These are phyloP conservation scores for Trapa bicornis DNA, from an alignment of 345 rosid genomes.

Conservation along the genomic window DNA sequence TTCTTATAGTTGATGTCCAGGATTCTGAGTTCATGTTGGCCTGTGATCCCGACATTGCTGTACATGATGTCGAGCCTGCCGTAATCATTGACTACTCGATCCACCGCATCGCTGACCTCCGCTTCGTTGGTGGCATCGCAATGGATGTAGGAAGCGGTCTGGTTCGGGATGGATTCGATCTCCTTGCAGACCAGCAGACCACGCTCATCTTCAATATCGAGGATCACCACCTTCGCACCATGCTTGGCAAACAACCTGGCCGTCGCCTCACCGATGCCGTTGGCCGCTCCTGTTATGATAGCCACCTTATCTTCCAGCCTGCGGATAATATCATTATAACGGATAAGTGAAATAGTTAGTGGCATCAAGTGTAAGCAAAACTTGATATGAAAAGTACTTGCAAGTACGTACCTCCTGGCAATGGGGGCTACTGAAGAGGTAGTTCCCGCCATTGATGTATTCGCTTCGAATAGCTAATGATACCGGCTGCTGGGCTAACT, in stretches of 20 bases:
- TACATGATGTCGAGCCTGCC: slow-evolving; percentile 15
- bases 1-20: background rate
- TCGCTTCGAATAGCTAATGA: no score
- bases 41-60: slow-evolving; percentile 8
- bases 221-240: slow-evolving; percentile 14
- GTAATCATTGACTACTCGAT: background rate
- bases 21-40: background rate
- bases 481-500: no score
- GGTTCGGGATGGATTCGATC: background rate
- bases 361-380: no score
- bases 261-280: slow-evolving; percentile 13
- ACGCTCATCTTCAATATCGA: slow-evolving; percentile 11
- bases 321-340: no score
- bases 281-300: slow-evolving; percentile 12
- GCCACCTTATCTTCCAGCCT: slow-evolving; percentile 13
- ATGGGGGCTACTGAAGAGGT: no score
- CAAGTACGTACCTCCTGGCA: no score
- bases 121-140: slow-evolving; percentile 13
- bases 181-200: slow-evolving; percentile 8
- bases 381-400: no score
- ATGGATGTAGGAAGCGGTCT: slow-evolving; percentile 4
- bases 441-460: no score
- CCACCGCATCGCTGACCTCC: slow-evolving; percentile 6
- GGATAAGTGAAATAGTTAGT: no score
- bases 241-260: slow-evolving; percentile 11